Conservation (phyloP, 2,329 filamentous ascomycete genomes). For the Diaporthe citriasiana region DNA sequence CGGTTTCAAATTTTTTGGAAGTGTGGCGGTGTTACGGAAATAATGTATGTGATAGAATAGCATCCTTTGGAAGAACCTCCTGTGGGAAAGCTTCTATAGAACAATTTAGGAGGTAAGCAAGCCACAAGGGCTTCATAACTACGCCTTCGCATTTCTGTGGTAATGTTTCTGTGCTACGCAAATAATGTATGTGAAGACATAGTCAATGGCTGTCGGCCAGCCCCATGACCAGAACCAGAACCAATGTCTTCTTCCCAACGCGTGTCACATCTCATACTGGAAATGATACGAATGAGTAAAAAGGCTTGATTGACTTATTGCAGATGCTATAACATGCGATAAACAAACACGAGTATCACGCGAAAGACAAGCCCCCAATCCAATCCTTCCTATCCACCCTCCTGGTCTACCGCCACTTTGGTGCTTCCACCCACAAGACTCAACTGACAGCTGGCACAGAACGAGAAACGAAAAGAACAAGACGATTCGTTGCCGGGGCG, state of each 20-base stretch:
- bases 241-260: background rate
- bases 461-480: background rate
- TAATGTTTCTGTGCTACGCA: too few relatives aligned
- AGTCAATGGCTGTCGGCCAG: background rate
- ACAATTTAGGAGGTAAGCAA: too few relatives aligned
- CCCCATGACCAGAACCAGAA: background rate
- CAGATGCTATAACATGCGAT: constrained; percentile 27
- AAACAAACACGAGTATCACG: constrained; percentile 12
- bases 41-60: too few relatives aligned
- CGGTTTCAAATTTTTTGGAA: too few relatives aligned
- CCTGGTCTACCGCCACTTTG: background rate
- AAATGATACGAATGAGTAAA: background rate
- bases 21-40: too few relatives aligned
- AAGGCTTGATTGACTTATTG: constrained; percentile 34
- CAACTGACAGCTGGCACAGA: background rate
- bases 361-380: background rate
- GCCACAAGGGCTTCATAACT: too few relatives aligned
- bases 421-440: background rate
- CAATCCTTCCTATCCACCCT: background rate
- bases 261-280: background rate
- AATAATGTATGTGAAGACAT: too few relatives aligned
- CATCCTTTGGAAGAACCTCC: too few relatives aligned
- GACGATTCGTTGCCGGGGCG: background rate
- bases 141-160: too few relatives aligned
- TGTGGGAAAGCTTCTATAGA: too few relatives aligned